Conservation (phyloP, 495 filamentous ascomycete genomes). For the Pseudoneurospora amorphoporcata region DNA sequence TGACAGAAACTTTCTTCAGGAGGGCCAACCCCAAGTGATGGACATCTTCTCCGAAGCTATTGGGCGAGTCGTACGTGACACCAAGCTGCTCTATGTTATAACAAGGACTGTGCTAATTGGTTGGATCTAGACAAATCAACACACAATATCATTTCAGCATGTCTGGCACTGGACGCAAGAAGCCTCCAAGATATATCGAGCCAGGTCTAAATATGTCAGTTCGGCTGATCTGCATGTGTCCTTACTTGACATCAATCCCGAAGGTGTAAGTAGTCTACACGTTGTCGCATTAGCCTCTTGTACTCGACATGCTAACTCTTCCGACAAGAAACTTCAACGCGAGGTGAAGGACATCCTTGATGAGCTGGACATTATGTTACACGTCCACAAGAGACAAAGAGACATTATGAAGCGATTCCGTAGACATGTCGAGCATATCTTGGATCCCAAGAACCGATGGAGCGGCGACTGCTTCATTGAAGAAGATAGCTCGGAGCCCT, state of each 20-base stretch:
- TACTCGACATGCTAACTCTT: not conserved
- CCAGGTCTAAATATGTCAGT: slow-evolving; percentile 18
- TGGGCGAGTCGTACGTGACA: slow-evolving; percentile 21
- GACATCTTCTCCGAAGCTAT: slow-evolving; percentile 55
- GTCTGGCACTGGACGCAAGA: slow-evolving; percentile 28
- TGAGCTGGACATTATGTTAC: slow-evolving; percentile 61
- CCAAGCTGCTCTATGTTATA: not conserved
- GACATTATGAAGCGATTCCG: slow-evolving; percentile 47
- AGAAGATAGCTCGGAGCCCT: not conserved
- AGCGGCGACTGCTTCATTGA: not conserved
- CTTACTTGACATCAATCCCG: slow-evolving; percentile 55
- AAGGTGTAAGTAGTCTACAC: slow-evolving; percentile 28
- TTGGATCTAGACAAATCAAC: slow-evolving; percentile 22
- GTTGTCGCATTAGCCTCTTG: not conserved
- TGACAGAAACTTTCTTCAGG: slow-evolving; percentile 7
- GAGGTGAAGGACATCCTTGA: slow-evolving; percentile 66
- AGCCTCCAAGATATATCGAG: slow-evolving; percentile 15
- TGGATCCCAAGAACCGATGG: slow-evolving; percentile 17
- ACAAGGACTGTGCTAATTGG: slow-evolving; percentile 24
- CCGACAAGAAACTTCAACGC: slow-evolving; percentile 35
- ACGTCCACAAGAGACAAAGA: slow-evolving; percentile 46
- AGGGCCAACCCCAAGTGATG: slow-evolving; percentile 54
- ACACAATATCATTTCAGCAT: slow-evolving; percentile 24
- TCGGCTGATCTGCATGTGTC: slow-evolving; percentile 29
- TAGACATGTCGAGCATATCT: slow-evolving; percentile 38